Percentiles rank a stretch among this genome's conserved stretches.
These are phyloP conservation scores for Vigna unguiculata DNA, from an alignment of 306 rosid species.

Conservation along the genomic window DNA sequence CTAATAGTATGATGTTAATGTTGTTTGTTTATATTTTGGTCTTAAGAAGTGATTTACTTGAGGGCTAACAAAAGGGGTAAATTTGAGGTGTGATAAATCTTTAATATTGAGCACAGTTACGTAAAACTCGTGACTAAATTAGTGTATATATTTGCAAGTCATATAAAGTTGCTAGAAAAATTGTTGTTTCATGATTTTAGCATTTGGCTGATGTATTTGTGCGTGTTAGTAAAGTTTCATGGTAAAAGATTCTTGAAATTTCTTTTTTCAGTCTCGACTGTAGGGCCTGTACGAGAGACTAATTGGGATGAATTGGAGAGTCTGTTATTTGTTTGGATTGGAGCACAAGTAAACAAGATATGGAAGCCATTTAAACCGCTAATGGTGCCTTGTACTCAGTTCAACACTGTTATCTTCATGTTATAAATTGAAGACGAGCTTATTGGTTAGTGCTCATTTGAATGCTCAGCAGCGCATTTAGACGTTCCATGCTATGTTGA, in stretches of 20 bases:
- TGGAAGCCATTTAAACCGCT: background rate
- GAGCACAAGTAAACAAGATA: background rate
- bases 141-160: background rate
- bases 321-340: background rate
- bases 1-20: background rate
- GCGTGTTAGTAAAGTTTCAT: background rate
- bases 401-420: background rate
- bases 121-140: background rate
- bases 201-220: background rate
- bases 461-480: conserved; percentile 2
- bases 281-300: background rate
- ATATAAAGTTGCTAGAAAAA: background rate
- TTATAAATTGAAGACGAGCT: background rate
- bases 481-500: conserved; percentile 2
- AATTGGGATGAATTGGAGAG: background rate
- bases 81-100: background rate
- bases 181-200: conserved; percentile 1
- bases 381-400: background rate
- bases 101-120: background rate
- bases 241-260: background rate
- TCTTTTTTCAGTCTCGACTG: background rate
- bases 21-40: background rate
- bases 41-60: background rate
- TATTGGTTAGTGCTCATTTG: background rate
- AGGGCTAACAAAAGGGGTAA: background rate